Percentiles rank a stretch among this genome's conserved stretches.
Evolutionary conservation across 2,329 filamentous ascomycete species (phyloP).

Genomic region (Fusarium proliferatum): DNA sequence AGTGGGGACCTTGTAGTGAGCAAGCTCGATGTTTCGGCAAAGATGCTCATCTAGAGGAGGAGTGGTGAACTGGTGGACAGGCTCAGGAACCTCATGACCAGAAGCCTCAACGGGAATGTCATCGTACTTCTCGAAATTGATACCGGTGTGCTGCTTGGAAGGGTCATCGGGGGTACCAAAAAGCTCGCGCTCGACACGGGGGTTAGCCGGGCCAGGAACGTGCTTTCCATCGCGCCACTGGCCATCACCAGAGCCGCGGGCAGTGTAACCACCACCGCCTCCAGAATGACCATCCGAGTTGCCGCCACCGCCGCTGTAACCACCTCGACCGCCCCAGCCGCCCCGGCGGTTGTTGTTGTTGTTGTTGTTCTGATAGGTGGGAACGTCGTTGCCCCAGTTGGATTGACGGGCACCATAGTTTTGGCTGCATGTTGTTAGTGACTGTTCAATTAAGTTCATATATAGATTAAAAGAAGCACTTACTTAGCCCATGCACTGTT

Average conservation of each 20-base stretch:
- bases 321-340: slow-evolving; percentile 52
- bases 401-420: slow-evolving; percentile 51
- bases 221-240: slow-evolving; percentile 98
- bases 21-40: slow-evolving; percentile 90
- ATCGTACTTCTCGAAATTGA: slow-evolving; percentile 99
- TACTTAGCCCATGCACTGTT: slow-evolving; percentile 74
- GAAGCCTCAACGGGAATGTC: slow-evolving; percentile 99
- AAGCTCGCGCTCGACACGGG: slow-evolving; percentile 92
- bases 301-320: slow-evolving; percentile 51
- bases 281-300: slow-evolving; percentile 78
- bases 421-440: slow-evolving; percentile 41
- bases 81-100: slow-evolving; percentile 91
- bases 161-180: slow-evolving; percentile 93
- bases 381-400: slow-evolving; percentile 49
- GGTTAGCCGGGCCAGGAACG: slow-evolving; percentile 87
- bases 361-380: slow-evolving; percentile 40
- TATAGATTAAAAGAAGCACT: slow-evolving; percentile 47
- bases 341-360: slow-evolving; percentile 49
- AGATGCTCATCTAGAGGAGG: slow-evolving; percentile 96
- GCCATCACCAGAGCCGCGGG: slow-evolving; percentile 91
- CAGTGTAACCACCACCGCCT: slow-evolving; percentile 63
- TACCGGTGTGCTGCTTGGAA: slow-evolving; percentile 94
- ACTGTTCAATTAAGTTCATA: background rate
- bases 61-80: slow-evolving; percentile 89
- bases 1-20: slow-evolving; percentile 94